phyloP scores from a whole-genome alignment of 106 monocot genomes.

The Acanthochlamys bracteata region DNA sequence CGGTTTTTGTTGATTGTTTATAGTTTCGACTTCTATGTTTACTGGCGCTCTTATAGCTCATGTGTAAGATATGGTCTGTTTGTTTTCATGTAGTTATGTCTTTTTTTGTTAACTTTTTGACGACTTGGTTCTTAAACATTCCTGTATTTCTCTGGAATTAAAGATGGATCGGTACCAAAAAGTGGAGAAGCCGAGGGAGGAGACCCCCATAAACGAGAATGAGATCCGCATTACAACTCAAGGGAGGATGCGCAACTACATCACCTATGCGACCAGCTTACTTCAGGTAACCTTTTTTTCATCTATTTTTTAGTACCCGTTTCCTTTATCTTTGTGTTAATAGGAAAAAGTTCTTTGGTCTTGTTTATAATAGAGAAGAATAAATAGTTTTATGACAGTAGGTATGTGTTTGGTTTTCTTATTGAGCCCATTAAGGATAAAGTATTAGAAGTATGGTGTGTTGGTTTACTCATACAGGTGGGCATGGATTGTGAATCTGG shows the following conservation, averaged over 20 bases:
- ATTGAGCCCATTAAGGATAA: too few species aligned
- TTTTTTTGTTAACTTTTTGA: not conserved
- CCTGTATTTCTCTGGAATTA: not conserved
- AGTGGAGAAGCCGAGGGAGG: slow-evolving; percentile 57
- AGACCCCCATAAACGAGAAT: slow-evolving; percentile 46
- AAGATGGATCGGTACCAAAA: slow-evolving; percentile 54
- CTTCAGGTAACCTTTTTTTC: slow-evolving; percentile 22
- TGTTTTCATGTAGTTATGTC: not conserved
- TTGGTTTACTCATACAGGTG: too few species aligned
- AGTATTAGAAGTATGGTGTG: too few species aligned
- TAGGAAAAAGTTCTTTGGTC: too few species aligned
- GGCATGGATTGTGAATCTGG: too few species aligned
- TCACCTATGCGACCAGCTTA: slow-evolving; percentile 38
- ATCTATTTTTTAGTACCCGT: not conserved
- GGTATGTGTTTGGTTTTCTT: too few species aligned
- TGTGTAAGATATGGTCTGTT: too few species aligned
- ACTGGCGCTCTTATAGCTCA: too few species aligned
- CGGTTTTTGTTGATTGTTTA: too few species aligned
- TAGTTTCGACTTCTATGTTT: too few species aligned
- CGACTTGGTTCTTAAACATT: not conserved
- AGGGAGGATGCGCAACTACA: slow-evolving; percentile 53
- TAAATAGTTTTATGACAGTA: too few species aligned
- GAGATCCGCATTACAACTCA: slow-evolving; percentile 47
- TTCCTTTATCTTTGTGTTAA: not conserved
- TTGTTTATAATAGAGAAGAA: too few species aligned